A percentile compares a stretch with the other conserved stretches of the same genome.
phyloP scores from a whole-genome alignment of 257 asterid genomes.

The Vinca minor region DNA sequence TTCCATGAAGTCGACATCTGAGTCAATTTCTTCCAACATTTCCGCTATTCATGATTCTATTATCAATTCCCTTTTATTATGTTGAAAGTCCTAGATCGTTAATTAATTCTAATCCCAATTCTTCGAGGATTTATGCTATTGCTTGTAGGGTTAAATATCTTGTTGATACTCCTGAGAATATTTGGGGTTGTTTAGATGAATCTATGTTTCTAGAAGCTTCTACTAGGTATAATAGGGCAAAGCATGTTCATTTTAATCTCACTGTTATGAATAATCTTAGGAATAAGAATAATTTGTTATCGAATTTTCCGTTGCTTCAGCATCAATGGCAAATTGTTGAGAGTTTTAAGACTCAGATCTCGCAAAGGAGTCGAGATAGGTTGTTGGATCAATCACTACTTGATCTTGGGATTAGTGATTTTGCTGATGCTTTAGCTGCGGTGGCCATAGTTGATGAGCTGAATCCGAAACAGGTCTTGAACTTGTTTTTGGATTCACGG shows the following conservation, averaged over 20 bases:
- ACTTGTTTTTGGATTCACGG: conserved; percentile 71
- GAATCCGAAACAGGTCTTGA: conserved; percentile 68
- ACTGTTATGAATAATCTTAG: conserved; percentile 28
- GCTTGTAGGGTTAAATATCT: conserved; percentile 93
- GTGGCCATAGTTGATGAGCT: conserved; percentile 80
- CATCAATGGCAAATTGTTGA: conserved; percentile 98
- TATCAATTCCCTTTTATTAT: conserved; percentile 52
- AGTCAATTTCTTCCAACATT: conserved; percentile 67
- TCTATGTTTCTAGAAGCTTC: conserved; percentile 87
- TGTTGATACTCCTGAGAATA: conserved; percentile 97
- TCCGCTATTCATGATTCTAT: conserved; percentile 57
- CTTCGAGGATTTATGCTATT: conserved; percentile 59
- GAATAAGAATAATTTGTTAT: conserved; percentile 43
- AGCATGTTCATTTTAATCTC: conserved; percentile 66
- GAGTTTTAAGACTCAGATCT: conserved; percentile 87
- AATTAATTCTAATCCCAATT: conserved; percentile 28
- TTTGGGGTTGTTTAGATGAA: conserved; percentile 98
- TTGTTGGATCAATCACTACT: conserved; percentile 56
- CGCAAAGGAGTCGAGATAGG: conserved; percentile 84
- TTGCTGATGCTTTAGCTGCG: conserved; percentile 92
- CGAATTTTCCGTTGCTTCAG: conserved; percentile 82
- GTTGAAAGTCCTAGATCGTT: conserved; percentile 51
- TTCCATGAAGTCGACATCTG: conserved; percentile 79
- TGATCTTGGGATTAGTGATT: conserved; percentile 58
- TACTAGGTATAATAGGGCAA: conserved; percentile 83